These are phyloP conservation scores for Trifolium subterraneum DNA, from an alignment of 306 rosid species.

Conservation along the genomic window DNA sequence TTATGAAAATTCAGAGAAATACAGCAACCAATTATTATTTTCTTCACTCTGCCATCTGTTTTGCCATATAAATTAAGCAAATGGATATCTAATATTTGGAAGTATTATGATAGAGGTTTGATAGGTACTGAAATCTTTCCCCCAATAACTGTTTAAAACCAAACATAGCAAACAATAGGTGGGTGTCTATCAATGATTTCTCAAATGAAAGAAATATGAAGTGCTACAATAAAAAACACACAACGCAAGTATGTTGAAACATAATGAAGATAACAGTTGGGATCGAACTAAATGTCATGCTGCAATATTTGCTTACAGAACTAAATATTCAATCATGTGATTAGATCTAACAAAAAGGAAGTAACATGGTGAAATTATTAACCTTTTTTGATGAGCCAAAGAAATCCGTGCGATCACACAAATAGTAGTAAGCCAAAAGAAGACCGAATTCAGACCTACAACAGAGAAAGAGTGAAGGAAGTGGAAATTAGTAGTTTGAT, in stretches of 20 bases:
- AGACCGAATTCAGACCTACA: constrained; percentile 85
- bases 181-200: constrained; percentile 8
- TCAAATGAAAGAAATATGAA: constrained; percentile 19
- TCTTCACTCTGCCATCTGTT: background rate
- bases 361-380: constrained; percentile 27
- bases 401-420: constrained; percentile 91
- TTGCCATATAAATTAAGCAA: constrained; percentile 20
- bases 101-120: constrained; percentile 24
- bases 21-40: background rate
- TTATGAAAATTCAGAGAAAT: constrained; percentile 3
- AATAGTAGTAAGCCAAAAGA: constrained; percentile 73
- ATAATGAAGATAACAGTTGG: constrained; percentile 7
- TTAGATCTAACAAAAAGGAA: constrained; percentile 30
- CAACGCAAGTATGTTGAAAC: constrained; percentile 38
- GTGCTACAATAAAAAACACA: constrained; percentile 8
- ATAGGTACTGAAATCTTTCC: constrained; percentile 2
- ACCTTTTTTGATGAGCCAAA: constrained; percentile 80
- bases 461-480: constrained; percentile 16
- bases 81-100: constrained; percentile 35
- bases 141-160: constrained; percentile 13
- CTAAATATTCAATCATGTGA: constrained; percentile 21
- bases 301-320: constrained; percentile 25
- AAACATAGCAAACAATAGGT: background rate
- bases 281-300: constrained; percentile 29
- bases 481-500: constrained; percentile 39